phyloP scores from a whole-genome alignment of 169 alveolate species.

The Cryptosporidium sp. region DNA sequence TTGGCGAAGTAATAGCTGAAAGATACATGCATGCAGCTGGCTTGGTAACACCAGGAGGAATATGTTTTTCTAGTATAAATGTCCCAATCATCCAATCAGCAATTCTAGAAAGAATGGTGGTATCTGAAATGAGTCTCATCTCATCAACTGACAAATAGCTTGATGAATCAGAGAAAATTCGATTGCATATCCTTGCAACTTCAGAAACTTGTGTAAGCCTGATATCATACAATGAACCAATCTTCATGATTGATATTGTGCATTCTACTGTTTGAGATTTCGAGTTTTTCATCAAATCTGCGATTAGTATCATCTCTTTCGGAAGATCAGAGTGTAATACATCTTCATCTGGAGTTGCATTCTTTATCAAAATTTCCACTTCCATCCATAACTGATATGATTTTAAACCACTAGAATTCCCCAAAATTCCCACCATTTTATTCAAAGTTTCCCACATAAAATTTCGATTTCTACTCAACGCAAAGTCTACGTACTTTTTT shows the following conservation, averaged over 20 bases:
- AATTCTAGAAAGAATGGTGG: conserved; percentile 57
- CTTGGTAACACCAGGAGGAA: conserved; percentile 74
- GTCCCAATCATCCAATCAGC: conserved; percentile 75
- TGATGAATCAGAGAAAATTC: conserved; percentile 34
- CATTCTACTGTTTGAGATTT: conserved; percentile 65
- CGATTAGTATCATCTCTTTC: conserved; percentile 39
- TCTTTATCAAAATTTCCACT: conserved; percentile 38
- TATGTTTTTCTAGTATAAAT: conserved; percentile 64
- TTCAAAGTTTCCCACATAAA: conserved; percentile 67
- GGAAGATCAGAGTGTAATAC: conserved; percentile 71
- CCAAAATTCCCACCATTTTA: conserved; percentile 61
- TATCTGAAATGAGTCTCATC: conserved; percentile 57
- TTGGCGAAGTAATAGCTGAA: conserved; percentile 63
- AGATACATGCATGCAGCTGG: conserved; percentile 74
- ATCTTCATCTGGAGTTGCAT: conserved; percentile 15
- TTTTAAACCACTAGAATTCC: conserved; percentile 34
- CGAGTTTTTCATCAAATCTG: conserved; percentile 25
- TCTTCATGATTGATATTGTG: conserved; percentile 60
- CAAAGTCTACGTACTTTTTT: conserved; percentile 54
- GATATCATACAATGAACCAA: conserved; percentile 58
- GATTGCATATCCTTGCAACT: conserved; percentile 52
- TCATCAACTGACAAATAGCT: conserved; percentile 63
- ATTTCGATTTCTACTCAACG: conserved; percentile 38
- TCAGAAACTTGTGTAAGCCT: conserved; percentile 61
- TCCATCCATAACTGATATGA: conserved; percentile 62